Evolutionary conservation across 768 basidiomycete genomes (phyloP), one percentile per base, ranked within the genome.

Genomic region (Infundibulicybe gibba): DNA sequence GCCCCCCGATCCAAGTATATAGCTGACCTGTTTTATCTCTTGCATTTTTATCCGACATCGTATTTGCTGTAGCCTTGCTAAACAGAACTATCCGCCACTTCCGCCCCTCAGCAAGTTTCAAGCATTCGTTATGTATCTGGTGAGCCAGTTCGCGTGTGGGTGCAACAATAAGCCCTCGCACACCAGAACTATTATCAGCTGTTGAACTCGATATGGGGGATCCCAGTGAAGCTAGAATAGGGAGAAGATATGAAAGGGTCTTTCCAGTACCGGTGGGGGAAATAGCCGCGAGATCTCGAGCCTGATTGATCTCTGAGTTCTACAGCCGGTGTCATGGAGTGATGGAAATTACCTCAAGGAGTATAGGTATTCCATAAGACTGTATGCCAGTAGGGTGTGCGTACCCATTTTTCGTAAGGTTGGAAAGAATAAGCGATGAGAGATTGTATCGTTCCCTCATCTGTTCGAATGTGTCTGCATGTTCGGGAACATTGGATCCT

Each of bases 231-330:
- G 81, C 70, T 49, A 98, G 77, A 17, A 92, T 73, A 0, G 97
- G 94, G 13, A 97, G 67, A 12, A 97, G 74, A 65, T 97, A 99
- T 0, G 94, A 81, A 5, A 97, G 74, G 0, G 97, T 99, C 71
- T 99, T 99, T 49, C 97, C 97, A 9, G 91, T 94, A 42, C 97
- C 97, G 5, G 97, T 99, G 0, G 97, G 97, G 0, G 97, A 97
- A 15, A 98, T 88, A 21, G 94, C 95, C 44, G 90, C 85, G 17
- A 97, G 74, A 65, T 99, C 95, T 48, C 90, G 83, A 50, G 71
- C 74, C 90, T 90, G 49, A 21, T 17, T 34, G 4, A 43, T 40
- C 11, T 49, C 56, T 8, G 52, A 21, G 30, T 37, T 37, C 42
- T 32, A 25, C 15, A 51, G 21, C 37, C 30, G 30, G 8, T 32